Evolutionary conservation across 2,329 filamentous ascomycete genomes (phyloP).

Genomic region (Cladobotryum mycophilum): DNA sequence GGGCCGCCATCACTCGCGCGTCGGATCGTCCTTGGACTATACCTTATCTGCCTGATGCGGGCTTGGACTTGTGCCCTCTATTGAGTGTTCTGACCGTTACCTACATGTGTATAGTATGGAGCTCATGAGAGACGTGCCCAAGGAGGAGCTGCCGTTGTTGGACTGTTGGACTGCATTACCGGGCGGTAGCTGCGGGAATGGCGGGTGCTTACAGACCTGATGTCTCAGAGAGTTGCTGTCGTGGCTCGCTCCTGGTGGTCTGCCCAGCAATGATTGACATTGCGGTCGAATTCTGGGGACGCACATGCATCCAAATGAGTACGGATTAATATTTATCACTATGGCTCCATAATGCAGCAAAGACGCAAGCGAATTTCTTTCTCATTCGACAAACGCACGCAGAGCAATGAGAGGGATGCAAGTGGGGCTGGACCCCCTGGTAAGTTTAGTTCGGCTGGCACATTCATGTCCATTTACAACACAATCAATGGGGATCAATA

Average conservation of each 20-base stretch:
- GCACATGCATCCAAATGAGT: background rate
- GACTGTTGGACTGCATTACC: background rate
- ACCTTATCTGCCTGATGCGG: conserved; percentile 11
- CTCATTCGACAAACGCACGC: no score
- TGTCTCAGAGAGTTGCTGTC: conserved; percentile 4
- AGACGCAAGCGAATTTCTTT: no score
- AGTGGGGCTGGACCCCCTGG: no score
- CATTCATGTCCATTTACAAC: no score
- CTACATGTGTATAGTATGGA: no score
- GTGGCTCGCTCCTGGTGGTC: conserved; percentile 6
- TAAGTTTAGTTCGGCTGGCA: no score
- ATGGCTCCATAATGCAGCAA: no score
- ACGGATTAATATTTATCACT: background rate
- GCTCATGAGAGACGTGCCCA: background rate
- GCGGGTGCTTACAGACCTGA: background rate
- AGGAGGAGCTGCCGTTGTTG: background rate
- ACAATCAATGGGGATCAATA: no score
- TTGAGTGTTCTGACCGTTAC: no score
- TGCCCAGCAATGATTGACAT: background rate
- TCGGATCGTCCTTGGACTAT: conserved; percentile 4
- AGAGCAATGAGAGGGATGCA: no score
- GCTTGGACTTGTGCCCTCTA: conserved; percentile 1
- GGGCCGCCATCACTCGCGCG: conserved; percentile 7
- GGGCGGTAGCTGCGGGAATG: conserved; percentile 2
- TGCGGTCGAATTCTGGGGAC: background rate